Percentiles rank a stretch among this genome's conserved stretches.
Conservation (phyloP, 208 protist genomes). For the Leishmania lainsoni region DNA sequence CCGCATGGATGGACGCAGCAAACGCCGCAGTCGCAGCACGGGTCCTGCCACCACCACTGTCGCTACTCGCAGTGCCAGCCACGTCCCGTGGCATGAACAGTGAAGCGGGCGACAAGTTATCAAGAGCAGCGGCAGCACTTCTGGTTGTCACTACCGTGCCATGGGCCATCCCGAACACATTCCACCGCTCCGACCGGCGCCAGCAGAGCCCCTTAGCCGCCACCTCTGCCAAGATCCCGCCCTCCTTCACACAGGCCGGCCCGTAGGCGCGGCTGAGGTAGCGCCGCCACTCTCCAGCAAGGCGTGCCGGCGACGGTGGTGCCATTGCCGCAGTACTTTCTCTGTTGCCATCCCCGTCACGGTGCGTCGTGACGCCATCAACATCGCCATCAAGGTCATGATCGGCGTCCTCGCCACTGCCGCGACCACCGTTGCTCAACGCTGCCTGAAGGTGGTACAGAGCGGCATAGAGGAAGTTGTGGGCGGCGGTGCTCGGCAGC, state of each 20-base stretch:
- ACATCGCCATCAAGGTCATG: neutral
- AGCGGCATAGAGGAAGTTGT: constrained; percentile 83
- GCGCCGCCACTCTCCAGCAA: constrained; percentile 62
- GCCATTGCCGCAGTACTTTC: neutral
- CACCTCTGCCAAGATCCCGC: constrained; percentile 40
- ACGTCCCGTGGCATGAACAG: neutral
- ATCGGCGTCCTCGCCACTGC: neutral
- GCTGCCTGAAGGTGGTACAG: constrained; percentile 35
- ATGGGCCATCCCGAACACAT: constrained; percentile 27
- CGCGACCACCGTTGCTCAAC: neutral
- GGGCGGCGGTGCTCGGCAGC: constrained; percentile 38
- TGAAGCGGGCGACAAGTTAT: neutral
- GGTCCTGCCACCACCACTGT: neutral
- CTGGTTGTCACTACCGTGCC: neutral
- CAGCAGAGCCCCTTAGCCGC: constrained; percentile 49
- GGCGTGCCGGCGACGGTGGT: constrained; percentile 29
- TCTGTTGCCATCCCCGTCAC: neutral
- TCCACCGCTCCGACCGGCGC: constrained; percentile 62
- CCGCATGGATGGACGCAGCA: neutral
- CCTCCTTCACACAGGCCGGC: constrained; percentile 17
- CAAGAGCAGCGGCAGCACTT: neutral
- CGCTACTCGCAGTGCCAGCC: neutral
- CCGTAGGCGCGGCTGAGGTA: constrained; percentile 47
- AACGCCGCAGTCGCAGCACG: neutral
- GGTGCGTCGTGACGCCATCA: neutral